Base-by-base conservation (phyloP, 192 early-diverging fungal species). In the Radiomyces spectabilis region DNA sequence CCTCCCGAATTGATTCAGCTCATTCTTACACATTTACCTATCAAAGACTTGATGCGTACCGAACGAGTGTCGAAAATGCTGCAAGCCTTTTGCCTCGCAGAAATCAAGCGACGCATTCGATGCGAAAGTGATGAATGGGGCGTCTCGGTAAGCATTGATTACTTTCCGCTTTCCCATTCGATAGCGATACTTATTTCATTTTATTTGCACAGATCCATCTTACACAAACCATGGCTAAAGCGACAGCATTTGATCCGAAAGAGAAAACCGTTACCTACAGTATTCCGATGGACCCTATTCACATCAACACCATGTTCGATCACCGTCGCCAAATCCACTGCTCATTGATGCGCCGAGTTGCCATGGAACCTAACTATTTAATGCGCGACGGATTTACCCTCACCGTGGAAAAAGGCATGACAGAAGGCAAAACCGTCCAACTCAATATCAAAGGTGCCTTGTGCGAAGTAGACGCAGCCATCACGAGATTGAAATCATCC, bases 291-390 rank as follows among this genome's bases (percentile, higher is more conserved):
- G 46, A 58, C 18, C 63, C 63, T 49, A 9, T 59, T 0, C 37
- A 47, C 18, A 66, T 66, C 27, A 50, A 51, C 3, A 41, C 57
- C n/a, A 59, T 58, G 50, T 66, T 40, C 19, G 63, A 66, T 21
- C 63, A 66, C 27, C 37, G 46, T 33, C 51, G 63, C 26, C 55
- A 53, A 9, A 53, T 66, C 1, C 55, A 66, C 12, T 44, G 56
- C 22, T 51, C 59, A n/a, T 38, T 59, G n/a, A 33, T 66, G 27
- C 30, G 39, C 21, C 30, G 49, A 27, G 22, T 30, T 9, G 33
- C 26, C 25, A 38, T 27, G 2, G 31, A 48, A 10, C 3, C 34
- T 34, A 39, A 52, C 10, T 38, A 47, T 19, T 31, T 21, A 4
- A 50, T 30, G 4, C 45, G 55, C 27, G 45, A 63, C 21, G 47